phyloP scores from a whole-genome alignment of 2,329 filamentous ascomycete genomes.

The Xylaria sp. region DNA sequence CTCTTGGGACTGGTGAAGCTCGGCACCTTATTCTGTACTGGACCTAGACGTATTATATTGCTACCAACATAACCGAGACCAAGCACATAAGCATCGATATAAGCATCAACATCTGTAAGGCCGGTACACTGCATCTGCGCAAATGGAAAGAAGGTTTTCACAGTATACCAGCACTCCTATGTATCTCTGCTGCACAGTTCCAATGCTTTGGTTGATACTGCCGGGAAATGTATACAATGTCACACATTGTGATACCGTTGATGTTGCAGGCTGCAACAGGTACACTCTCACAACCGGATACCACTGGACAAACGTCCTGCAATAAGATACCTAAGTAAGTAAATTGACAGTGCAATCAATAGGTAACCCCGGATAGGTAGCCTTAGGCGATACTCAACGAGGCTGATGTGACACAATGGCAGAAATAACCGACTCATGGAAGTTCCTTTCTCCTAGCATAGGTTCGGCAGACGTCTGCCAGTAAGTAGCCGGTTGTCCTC shows the following conservation, averaged over 20 bases:
- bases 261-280: background rate
- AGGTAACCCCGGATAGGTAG: background rate
- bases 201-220: background rate
- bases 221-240: background rate
- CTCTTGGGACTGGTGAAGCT: background rate
- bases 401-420: no score
- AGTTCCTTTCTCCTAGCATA: no score
- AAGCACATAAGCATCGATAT: background rate
- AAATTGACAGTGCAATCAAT: no score
- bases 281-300: background rate
- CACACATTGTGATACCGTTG: background rate
- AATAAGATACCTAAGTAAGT: no score
- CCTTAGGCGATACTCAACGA: background rate
- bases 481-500: no score
- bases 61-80: background rate
- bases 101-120: background rate
- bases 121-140: no score
- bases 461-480: no score
- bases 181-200: background rate
- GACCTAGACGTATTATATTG: no score
- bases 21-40: background rate
- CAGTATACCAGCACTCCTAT: background rate
- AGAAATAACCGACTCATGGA: no score
- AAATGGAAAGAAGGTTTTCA: background rate
- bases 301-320: background rate